These are phyloP conservation scores for Heritiera littoralis DNA, from an alignment of 345 rosid genomes.

Conservation along the genomic window DNA sequence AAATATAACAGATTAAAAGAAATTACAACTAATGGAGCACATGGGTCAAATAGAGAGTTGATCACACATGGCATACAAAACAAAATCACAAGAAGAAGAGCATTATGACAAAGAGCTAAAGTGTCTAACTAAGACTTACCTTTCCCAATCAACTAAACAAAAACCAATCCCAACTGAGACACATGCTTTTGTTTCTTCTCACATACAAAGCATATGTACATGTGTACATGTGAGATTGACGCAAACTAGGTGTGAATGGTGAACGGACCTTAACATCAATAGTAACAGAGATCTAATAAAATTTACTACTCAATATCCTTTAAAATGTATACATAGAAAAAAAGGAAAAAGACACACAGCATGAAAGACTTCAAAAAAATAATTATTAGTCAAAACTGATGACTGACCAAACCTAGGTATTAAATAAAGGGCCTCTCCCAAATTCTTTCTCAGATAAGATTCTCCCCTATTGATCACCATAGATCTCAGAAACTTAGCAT, in stretches of 20 bases:
- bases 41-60: background rate
- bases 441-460: background rate
- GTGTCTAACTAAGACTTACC: background rate
- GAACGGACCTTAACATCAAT: background rate
- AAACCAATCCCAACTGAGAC: background rate
- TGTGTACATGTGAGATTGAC: background rate
- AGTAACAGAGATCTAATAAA: background rate
- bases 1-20: background rate
- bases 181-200: constrained; percentile 2
- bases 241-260: background rate
- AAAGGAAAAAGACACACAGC: background rate
- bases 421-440: background rate
- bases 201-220: background rate
- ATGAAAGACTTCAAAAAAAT: background rate
- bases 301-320: background rate
- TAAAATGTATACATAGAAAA: background rate
- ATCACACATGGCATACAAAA: background rate
- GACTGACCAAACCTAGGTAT: background rate
- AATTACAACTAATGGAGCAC: background rate
- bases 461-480: background rate
- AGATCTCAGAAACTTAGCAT: background rate
- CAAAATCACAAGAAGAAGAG: background rate
- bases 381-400: background rate
- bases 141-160: background rate
- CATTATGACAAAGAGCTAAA: background rate